These are phyloP conservation scores for Wickerhamiella kazuoi DNA, from an alignment of 805 yeast species.

Conservation along the genomic window DNA sequence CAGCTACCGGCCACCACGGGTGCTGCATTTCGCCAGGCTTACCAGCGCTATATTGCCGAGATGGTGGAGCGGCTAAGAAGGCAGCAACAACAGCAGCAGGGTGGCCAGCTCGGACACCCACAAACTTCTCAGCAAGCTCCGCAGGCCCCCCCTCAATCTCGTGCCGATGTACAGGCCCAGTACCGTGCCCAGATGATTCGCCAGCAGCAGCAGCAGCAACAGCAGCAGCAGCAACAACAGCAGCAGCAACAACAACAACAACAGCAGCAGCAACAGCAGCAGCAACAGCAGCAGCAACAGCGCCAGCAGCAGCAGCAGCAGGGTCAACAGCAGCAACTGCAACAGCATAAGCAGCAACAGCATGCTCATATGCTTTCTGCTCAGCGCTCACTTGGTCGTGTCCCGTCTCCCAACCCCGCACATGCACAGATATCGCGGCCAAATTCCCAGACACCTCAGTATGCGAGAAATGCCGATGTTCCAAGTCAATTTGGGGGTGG, in stretches of 20 bases:
- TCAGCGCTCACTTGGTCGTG: constrained; percentile 7
- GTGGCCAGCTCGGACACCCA: no score
- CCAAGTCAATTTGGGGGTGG: no score
- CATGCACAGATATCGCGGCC: no score
- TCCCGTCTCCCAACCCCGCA: constrained; percentile 1
- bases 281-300: constrained; percentile 8
- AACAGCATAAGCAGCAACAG: not conserved
- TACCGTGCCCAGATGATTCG: constrained; percentile 3
- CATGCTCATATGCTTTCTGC: constrained; percentile 3
- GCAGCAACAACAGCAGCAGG: no score
- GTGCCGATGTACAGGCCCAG: constrained; percentile 5
- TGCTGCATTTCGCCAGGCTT: no score
- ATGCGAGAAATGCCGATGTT: no score
- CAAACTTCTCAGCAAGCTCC: constrained; percentile 4
- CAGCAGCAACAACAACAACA: constrained; percentile 5
- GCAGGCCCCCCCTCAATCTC: constrained; percentile 4
- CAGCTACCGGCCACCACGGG: no score
- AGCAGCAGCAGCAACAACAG: constrained; percentile 3
- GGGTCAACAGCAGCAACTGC: constrained; percentile 4
- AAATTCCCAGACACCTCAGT: no score
- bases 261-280: constrained; percentile 6
- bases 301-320: constrained; percentile 2
- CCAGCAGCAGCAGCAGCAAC: constrained; percentile 12
- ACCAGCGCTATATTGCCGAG: no score
- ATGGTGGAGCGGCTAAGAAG: no score